These are phyloP conservation scores for Aegilops bicornis DNA, from an alignment of 176 grass and related monocot genomes.

Conservation along the genomic window DNA sequence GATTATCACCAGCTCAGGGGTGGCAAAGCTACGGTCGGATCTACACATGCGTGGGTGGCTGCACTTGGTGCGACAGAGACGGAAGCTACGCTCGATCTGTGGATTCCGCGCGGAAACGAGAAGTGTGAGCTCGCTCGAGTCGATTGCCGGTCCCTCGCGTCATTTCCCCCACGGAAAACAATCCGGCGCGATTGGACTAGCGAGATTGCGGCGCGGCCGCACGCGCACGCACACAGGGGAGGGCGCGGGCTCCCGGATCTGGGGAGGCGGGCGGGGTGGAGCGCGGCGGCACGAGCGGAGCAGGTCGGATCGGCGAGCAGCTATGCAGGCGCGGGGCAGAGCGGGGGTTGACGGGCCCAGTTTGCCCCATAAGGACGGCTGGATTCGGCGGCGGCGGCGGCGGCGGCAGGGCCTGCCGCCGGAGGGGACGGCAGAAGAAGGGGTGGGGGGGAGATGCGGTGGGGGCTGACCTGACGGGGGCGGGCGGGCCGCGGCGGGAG, in stretches of 20 bases:
- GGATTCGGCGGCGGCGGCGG: background rate
- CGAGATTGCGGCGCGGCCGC: background rate
- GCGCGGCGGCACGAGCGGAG: background rate
- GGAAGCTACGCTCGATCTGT: background rate
- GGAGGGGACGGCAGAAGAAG: background rate
- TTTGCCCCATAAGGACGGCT: background rate
- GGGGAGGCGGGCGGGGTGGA: background rate
- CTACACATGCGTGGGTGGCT: background rate
- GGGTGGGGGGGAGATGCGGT: background rate
- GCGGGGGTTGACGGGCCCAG: background rate
- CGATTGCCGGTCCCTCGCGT: background rate
- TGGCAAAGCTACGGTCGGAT: background rate
- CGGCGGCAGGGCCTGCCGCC: too few species aligned
- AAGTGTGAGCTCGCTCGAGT: background rate
- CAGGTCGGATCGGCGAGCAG: background rate
- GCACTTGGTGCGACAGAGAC: background rate
- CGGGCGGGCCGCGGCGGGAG: background rate
- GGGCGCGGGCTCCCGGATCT: slow-evolving; percentile 28
- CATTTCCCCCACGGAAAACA: background rate
- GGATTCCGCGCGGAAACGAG: background rate
- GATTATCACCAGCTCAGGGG: background rate
- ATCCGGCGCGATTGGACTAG: background rate
- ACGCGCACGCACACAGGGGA: background rate
- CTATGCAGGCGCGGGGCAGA: background rate
- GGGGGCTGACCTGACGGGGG: slow-evolving; percentile 21